Base-by-base conservation (phyloP, 2,329 filamentous ascomycete species). In the Fusarium udum region DNA sequence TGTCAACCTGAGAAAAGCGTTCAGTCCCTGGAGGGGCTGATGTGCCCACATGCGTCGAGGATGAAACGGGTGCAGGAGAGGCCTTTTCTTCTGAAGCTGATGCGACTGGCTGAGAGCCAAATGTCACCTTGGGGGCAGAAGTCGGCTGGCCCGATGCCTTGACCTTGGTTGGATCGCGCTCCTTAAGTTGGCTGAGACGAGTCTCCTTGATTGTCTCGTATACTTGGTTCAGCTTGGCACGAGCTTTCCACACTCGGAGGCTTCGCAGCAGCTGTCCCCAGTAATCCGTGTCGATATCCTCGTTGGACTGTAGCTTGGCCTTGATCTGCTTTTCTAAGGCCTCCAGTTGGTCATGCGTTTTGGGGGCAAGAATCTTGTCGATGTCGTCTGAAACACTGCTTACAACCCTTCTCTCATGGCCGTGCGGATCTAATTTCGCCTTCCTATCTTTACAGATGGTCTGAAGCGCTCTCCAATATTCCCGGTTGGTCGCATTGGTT, bases 271-370 rank as follows among this genome's bases (percentile, higher is more conserved):
- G 86, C 80, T 97, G 94, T 80, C 97, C 94, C 96, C 96, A 99
- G 81, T 98, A 99, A 83, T 99, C 96, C 6, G 93, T 94, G 82
- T 99, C 96, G 74, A 99, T 95, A 43, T 93, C 92, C 79, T 98
- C 95, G 79, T 97, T 92, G 13, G 94, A 97, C 59, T 91, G 88
- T 53, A 99, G 85, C 84, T 99, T 99, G 22, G 87, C 86, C 80
- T 91, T 91, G 81, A 99, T 96, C 84, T 98, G 95, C 72, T 87
- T 89, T 83, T 99, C 95, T 55, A 99, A 86, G 24, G 89, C 89
- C 79, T 95, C 92, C n/a, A 99, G 86, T 81, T 98, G 93, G 77
- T 94, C 92, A 77, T 94, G 91, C 22, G 91, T 90, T 84, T 99
- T 99, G 14, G 95, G 94, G 7, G 90, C 89, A 16, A 99, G 86